Percentiles rank a stretch among this genome's conserved stretches.
These are phyloP conservation scores for Oenanthe javanica DNA, from an alignment of 140 eudicot species.

Conservation along the genomic window DNA sequence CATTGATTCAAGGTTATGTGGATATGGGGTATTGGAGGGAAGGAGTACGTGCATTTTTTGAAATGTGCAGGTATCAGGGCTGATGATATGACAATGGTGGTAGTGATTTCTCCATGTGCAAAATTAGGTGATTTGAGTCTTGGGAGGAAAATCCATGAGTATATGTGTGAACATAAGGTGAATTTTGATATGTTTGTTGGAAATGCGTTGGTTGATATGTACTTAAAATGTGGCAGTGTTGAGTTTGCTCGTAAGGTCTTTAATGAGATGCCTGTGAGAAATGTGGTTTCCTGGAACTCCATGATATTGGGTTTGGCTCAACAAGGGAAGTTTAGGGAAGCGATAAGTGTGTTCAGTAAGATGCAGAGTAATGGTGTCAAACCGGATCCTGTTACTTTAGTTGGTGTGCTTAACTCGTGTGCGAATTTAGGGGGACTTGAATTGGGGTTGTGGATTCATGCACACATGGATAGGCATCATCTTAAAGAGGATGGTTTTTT, in stretches of 20 bases:
- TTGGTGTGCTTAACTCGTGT: conserved; percentile 39
- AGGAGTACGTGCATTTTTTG: conserved; percentile 28
- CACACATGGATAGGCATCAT: conserved; percentile 21
- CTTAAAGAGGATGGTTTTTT: conserved; percentile 23
- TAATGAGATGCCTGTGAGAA: conserved; percentile 29
- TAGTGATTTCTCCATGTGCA: conserved; percentile 36
- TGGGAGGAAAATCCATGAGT: conserved; percentile 35
- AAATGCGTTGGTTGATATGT: conserved; percentile 47
- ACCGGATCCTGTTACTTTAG: conserved; percentile 30
- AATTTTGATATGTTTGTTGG: conserved; percentile 31
- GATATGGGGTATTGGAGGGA: conserved; percentile 24
- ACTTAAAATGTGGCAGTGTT: conserved; percentile 39
- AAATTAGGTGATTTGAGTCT: conserved; percentile 33
- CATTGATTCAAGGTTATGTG: conserved; percentile 42
- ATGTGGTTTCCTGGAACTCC: conserved; percentile 52
- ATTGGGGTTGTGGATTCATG: conserved; percentile 39
- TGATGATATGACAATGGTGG: conserved; percentile 39
- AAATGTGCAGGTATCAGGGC: conserved; percentile 22
- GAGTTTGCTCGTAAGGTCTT: conserved; percentile 24
- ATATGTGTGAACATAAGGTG: conserved; percentile 22
- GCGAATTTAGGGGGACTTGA: conserved; percentile 38
- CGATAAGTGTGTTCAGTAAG: conserved; percentile 29
- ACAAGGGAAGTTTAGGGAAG: conserved; percentile 30
- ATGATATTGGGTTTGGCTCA: conserved; percentile 38
- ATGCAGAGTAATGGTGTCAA: conserved; percentile 21